Evolutionary conservation across 805 yeast species (phyloP), one percentile per base, ranked within the genome.

Genomic region (Metschnikowia lachancei): DNA sequence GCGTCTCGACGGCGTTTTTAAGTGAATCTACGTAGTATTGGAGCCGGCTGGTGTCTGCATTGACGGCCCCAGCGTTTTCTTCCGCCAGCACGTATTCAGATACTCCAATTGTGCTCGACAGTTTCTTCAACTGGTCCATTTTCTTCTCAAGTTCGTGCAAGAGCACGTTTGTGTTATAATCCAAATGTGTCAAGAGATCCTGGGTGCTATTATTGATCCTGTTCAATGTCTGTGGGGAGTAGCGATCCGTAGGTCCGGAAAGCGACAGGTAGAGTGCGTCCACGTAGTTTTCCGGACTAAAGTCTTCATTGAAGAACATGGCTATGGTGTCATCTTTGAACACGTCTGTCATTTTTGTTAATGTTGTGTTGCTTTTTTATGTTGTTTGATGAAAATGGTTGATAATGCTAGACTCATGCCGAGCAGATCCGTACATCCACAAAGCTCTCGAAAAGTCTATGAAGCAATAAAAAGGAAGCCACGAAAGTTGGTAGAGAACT

Each of bases 231-330:
- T 62, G 44, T 12, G 69, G 57, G 52, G 74, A 63, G 47, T 70
- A 67, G 45, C 46, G 42, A 45, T 45, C 49, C 36, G 48, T 16
- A 32, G 39, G 55, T 13, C 51, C 54, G 7, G 71, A 51, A 3
- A 75, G 67, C 16, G 74, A 63, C 39, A 77, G 68, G 49, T 81
- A 74, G 13, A 85, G 64, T 2, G 85, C 82, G 59, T 85, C 87
- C 16, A 85, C 74, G 55, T 77, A 85, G 34, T 78, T 79, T 45
- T 79, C 77, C 1, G 89, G 85, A 14, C 76, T 79, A 58, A 84
- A 85, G 20, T 77, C 79, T 17, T 75, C 78, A 51, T 84, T 87
- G 50, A 83, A 81, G 67, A 85, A 85, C 81, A 85, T 83, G 11
- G 80, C 65, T 3, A 84, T 62, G 1, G 83, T 71, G 13, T 78